Percentiles rank a stretch among this genome's conserved stretches.
Conservation (phyloP, 2,329 filamentous ascomycete species). For the Fusarium sterilihyphosum region DNA sequence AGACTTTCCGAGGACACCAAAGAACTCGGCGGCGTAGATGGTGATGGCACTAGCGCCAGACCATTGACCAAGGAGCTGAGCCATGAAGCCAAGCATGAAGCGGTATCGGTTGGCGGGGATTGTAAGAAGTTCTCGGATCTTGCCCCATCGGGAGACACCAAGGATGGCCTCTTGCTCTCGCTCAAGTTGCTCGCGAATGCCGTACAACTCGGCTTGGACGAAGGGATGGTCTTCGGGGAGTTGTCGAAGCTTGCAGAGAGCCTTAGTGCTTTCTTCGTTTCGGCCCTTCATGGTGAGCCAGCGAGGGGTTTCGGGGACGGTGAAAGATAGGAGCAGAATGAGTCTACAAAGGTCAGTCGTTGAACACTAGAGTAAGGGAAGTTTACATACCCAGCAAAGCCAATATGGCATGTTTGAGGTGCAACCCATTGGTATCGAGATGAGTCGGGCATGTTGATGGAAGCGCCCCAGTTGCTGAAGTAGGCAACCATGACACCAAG, state of each 20-base stretch:
- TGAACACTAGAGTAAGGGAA: fast-evolving
- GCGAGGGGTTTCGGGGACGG: constrained; percentile 18
- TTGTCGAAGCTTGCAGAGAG: constrained; percentile 10
- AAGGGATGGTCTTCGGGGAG: constrained; percentile 14
- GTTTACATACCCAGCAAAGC: background rate
- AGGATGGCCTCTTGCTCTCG: constrained; percentile 17
- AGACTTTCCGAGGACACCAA: constrained; percentile 12
- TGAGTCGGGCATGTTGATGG: constrained; percentile 53
- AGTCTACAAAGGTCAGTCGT: background rate
- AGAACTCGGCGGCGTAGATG: constrained; percentile 17
- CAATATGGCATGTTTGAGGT: constrained; percentile 17
- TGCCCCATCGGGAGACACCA: constrained; percentile 18
- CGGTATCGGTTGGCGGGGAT: constrained; percentile 20
- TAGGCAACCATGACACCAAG: constrained; percentile 58
- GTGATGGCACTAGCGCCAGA: constrained; percentile 16
- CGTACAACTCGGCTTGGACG: constrained; percentile 6
- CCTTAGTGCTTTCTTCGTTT: constrained; percentile 2
- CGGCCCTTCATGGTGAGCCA: constrained; percentile 24
- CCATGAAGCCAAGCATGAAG: constrained; percentile 20
- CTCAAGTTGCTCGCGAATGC: constrained; percentile 9
- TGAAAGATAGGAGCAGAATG: constrained; percentile 7
- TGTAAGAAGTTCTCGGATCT: constrained; percentile 10
- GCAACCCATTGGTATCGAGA: constrained; percentile 21
- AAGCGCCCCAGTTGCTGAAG: constrained; percentile 69
- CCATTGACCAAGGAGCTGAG: constrained; percentile 15